Evolutionary conservation across 129 eudicot genomes (phyloP), one percentile per base, ranked within the genome.

Genomic region (Flaveria linearis): DNA sequence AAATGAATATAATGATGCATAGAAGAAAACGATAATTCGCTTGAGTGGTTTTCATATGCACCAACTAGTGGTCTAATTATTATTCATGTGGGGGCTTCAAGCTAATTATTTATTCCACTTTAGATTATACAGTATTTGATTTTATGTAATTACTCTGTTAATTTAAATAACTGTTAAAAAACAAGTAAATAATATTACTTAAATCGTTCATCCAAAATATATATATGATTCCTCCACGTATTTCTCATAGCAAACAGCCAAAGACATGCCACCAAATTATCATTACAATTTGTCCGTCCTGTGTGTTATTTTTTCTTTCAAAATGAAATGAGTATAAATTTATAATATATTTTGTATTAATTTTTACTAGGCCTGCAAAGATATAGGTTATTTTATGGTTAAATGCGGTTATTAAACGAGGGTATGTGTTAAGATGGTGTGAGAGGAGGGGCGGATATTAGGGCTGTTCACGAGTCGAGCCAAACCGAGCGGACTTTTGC

Each of bases 241-340:
- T 68, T 66, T 77, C 67, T 55, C 20, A 10, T 10, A 15, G 28
- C 68, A 77, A 77, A 77, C 69, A 41, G 71, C 75, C 81, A 77
- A 77, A 77, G 13, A 18, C 12, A 68, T 16, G 75, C 43, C 55
- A 52, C 55, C 26, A 53, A 76, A 39, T 68, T 55, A 7, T 66
- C 43, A 76, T 76, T 74, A 51, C 73, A 66, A 39, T 12, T 2
- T 13, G 4, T 26, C 16, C 10, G 28, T 26, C 18, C 26, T 61
- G 67, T 25, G 23, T 22, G 33, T 57, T 17, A n/a, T 18, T 53
- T 53, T 55, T 7, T 55, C 41, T 36, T 36, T 36, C 41, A 36
- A 36, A 36, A 36, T 36, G 41, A 7, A 9, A 10, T 22, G 14
- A 49, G n/a, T 58, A 23, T 58, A 58, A 58, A 8, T 22, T 58